A percentile compares a stretch with the other conserved stretches of the same genome.
phyloP scores from a whole-genome alignment of 2,329 filamentous ascomycete genomes.

The Epichloe scottii region DNA sequence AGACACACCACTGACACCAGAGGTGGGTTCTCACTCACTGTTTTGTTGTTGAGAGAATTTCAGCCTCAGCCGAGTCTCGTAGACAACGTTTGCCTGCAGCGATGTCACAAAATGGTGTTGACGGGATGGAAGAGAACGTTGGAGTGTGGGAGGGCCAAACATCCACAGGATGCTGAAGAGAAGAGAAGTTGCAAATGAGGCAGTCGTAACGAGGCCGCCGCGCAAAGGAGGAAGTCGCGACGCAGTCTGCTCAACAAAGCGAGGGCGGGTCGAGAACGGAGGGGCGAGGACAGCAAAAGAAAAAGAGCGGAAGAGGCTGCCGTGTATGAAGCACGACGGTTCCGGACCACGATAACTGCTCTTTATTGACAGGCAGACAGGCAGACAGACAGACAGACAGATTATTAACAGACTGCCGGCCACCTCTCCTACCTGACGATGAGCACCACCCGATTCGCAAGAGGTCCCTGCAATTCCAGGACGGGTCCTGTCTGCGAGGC shows the following conservation, averaged over 20 bases:
- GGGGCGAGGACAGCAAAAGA: background rate
- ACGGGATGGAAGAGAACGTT: background rate
- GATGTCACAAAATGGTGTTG: background rate
- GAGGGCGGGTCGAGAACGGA: background rate
- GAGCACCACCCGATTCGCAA: background rate
- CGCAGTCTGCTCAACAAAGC: constrained; percentile 1
- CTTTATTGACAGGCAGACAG: background rate
- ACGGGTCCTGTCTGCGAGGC: background rate
- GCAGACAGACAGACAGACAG: background rate
- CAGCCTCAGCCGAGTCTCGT: background rate
- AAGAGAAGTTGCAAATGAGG: constrained; percentile 1
- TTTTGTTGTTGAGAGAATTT: background rate
- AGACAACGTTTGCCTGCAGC: background rate
- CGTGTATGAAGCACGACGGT: background rate
- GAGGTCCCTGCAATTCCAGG: constrained; percentile 1
- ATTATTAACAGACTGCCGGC: background rate
- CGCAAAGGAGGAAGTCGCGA: constrained; percentile 7
- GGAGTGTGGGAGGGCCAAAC: background rate
- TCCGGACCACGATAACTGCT: background rate
- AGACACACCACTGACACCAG: background rate
- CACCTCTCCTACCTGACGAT: background rate
- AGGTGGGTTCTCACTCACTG: background rate
- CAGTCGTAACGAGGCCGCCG: background rate
- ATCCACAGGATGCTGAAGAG: constrained; percentile 5
- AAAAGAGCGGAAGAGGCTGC: background rate